Evolutionary conservation across 345 rosid species (phyloP), one percentile per base, ranked within the genome.

Genomic region (Aegle marmelos): DNA sequence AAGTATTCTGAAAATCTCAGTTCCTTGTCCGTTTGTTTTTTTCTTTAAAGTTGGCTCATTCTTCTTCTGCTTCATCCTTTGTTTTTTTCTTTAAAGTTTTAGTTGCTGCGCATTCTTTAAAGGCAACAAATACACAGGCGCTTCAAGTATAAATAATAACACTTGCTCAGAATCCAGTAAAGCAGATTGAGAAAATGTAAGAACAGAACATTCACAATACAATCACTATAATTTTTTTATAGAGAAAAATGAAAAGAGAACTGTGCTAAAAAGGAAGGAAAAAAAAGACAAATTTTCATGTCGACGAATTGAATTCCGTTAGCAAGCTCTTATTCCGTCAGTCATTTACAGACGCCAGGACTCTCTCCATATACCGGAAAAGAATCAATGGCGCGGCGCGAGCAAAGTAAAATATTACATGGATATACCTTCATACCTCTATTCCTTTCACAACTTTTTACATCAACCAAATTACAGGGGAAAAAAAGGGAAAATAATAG

Each of bases 311-410:
- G 36, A 70, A 58, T 69, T 58, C 62, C 19, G 72, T 79, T 72
- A 80, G 84, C 80, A 34, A 82, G 72, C 84, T 81, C 82, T 88
- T 86, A 85, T 89, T 78, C 60, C 39, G 50, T 79, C 78, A 82
- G 80, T 73, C 69, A 86, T 87, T 84, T 89, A 89, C 92, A 89
- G 61, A 22, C 33, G 81, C 82, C 86, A 72, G 64, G 61, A 53
- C 61, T 63, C 80, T 76, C 79, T 59, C 54, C 28, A 45, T 27
- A 50, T 0, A 28, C 63, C 48, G 80, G 83, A 76, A 79, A 82
- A 79, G 82, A 79, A 73, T 75, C 57, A 65, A 27, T 11, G 62
- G 68, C 70, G n/a, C 77, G 62, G 68, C 70, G n/a, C 77, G 50
- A 67, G 77, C 78, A 75, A 30, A 17, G 53, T 41, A 61, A 70